These are phyloP conservation scores for Yamagishiella unicocca DNA, from an alignment of 139 green algal species.

Conservation along the genomic window DNA sequence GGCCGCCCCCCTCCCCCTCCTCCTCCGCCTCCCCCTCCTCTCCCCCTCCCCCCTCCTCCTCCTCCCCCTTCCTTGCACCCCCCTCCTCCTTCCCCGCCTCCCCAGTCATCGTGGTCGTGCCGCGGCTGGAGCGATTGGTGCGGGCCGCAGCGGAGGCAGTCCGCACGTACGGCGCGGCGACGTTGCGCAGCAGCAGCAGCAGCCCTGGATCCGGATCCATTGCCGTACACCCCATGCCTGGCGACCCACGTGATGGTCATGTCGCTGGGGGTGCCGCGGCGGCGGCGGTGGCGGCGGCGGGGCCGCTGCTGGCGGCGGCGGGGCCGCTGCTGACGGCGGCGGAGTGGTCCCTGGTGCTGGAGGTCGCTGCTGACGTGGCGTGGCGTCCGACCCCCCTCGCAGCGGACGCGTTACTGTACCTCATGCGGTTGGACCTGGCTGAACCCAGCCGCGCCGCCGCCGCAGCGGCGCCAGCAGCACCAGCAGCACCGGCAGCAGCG, in stretches of 20 bases:
- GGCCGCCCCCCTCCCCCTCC: neutral
- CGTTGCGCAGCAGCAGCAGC: too few species aligned
- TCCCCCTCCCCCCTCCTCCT: neutral
- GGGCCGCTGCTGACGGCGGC: neutral
- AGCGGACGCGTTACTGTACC: neutral
- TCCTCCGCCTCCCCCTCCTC: neutral
- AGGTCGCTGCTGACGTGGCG: neutral
- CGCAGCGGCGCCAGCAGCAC: neutral
- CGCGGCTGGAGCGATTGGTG: too few species aligned
- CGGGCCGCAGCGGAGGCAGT: too few species aligned
- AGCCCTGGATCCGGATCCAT: too few species aligned
- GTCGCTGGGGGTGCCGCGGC: neutral
- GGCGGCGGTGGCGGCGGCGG: too few species aligned
- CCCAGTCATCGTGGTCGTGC: too few species aligned
- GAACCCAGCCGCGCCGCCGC: neutral
- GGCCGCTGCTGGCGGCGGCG: neutral
- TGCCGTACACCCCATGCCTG: neutral
- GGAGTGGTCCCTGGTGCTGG: neutral
- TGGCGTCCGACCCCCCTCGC: neutral
- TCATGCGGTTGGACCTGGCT: neutral
- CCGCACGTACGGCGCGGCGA: too few species aligned
- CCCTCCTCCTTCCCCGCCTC: neutral
- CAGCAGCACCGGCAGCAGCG: neutral
- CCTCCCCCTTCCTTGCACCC: neutral
- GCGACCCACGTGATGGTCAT: neutral